Base-by-base conservation (phyloP, 106 monocot genomes). In the Triglochin maritima region DNA sequence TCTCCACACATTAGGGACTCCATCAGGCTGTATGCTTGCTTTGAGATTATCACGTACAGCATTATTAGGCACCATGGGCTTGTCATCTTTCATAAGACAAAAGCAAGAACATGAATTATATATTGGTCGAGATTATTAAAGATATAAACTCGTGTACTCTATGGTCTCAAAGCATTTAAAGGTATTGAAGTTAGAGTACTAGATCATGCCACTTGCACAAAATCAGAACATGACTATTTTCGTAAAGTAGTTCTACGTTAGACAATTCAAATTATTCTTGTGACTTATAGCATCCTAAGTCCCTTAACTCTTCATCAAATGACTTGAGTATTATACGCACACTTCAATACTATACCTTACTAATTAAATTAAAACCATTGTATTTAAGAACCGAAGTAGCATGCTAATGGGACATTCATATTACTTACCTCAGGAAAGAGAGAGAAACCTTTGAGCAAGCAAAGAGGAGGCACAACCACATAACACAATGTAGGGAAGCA, bases 401-500 rank as follows among this genome's bases (percentile, higher is more conserved):
- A 13, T 6, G 62, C 9, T 6, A 46, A 15, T 4, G 2, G 2
- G 46, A 59, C 4, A 59, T 3, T 6, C 3, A 9, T 3, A 4
- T 41, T 59, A 13, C 49, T 5, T 49, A 75, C 75, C 49, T 66
- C 60, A 47, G 75, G 75, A 13, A 68, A 43, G 48, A 75, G 46
- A 15, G 67, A 68, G 59, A 57, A 46, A 52, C 48, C 43, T 5
- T 11, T 51, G 12, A 68, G 13, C 11, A 66, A 4, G 59, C 49
- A 60, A 42, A 58, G 41, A 4, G 75, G 48, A 12, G 67, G 57
- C 17, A 75, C 14, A 6, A 67, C 10, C 3, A 57, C 17, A 49
- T 62, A 75, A 61, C 16, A 61, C n/a, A 75, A 44, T 42, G 46
- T 58, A 2, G 75, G 75, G 16, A 75, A 6, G 59, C 53, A 68